Base-by-base conservation (phyloP, 495 filamentous ascomycete genomes). In the Gamarada debralockiae region DNA sequence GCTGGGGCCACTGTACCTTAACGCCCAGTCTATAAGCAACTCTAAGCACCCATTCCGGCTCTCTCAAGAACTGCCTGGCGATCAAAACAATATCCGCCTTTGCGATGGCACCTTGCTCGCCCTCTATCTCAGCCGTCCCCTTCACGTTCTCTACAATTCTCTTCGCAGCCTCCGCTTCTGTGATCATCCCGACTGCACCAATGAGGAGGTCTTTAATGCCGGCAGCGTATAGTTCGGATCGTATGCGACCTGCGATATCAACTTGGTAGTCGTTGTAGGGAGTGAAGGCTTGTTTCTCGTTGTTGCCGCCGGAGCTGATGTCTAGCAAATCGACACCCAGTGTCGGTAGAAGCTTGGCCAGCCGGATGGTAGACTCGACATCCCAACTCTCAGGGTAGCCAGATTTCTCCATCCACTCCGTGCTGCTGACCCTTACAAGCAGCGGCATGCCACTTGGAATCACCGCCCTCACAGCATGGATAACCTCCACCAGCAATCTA, bases 141-240 rank as follows among this genome's bases (percentile, higher is more conserved):
- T 41, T 71, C 13, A 49, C 50, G 7, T 75, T 75, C 63, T 85
- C 71, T 6, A 86, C 75, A 37, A 86, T 73, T 1, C 64, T 49
- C 33, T 73, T 67, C n/a, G 84, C 84, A 48, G 73, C 74, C 48
- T 81, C 74, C 6, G 81, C 80, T 48, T 78, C 74, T 9, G 77
- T 85, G 60, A 93, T 83, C 51, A 82, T 64, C 2, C 89, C 89
- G 1, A 92, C 87, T n/a, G 84, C 81, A n/a, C 81, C 83, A 38
- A 92, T 78, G 2, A 76, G 50, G 51, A 90, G 64, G 13, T 72
- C 64, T 45, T 64, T 70, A 51, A 80, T 70, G 0, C 81, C 81
- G 14, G 74, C 73, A 25, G 67, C 73, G 13, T 70, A 70, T 49
- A 90, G 69, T 21, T 73, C 78, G 25, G 73, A 69, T 31, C 83